phyloP scores from a whole-genome alignment of 1,139 yeast species.

The Protomyces inundatus region DNA sequence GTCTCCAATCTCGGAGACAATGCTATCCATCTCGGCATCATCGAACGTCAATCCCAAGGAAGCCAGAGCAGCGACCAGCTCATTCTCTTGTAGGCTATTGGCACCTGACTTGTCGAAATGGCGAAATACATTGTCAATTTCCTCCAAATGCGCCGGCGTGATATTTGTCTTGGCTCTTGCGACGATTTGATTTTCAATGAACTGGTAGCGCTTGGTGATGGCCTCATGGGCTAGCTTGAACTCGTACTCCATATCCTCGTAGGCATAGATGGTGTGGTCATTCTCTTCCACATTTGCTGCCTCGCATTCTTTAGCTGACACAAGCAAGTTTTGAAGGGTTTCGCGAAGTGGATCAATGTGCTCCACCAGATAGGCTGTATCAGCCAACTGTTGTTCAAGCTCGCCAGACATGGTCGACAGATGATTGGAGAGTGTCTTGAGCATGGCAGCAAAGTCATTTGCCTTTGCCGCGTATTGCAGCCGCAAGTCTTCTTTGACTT shows the following conservation, averaged over 20 bases:
- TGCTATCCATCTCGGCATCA: conserved; percentile 41
- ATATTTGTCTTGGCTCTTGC: conserved; percentile 43
- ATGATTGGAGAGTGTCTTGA: conserved; percentile 37
- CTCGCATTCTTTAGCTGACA: conserved; percentile 36
- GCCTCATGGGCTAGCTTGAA: conserved; percentile 41
- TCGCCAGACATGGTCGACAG: conserved; percentile 42
- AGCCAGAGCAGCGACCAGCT: conserved; percentile 44
- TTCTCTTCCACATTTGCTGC: conserved; percentile 44
- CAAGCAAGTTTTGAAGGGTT: conserved; percentile 35
- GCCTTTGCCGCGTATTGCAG: conserved; percentile 46
- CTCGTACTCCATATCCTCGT: conserved; percentile 43
- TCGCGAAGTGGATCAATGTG: conserved; percentile 39
- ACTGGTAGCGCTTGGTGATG: conserved; percentile 41
- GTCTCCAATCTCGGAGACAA: conserved; percentile 38
- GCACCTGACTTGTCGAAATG: conserved; percentile 42
- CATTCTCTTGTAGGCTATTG: conserved; percentile 37
- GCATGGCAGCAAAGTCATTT: conserved; percentile 39
- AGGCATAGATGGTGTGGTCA: conserved; percentile 42
- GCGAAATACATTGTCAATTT: conserved; percentile 44
- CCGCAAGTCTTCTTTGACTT: conserved; percentile 45
- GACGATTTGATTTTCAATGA: conserved; percentile 43
- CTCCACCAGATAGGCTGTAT: conserved; percentile 38
- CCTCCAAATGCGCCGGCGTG: conserved; percentile 44
- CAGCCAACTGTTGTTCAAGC: conserved; percentile 40
- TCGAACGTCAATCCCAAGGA: conserved; percentile 41